Conservation (phyloP, 2,329 filamentous ascomycete species). For the Fusarium nelsonii region DNA sequence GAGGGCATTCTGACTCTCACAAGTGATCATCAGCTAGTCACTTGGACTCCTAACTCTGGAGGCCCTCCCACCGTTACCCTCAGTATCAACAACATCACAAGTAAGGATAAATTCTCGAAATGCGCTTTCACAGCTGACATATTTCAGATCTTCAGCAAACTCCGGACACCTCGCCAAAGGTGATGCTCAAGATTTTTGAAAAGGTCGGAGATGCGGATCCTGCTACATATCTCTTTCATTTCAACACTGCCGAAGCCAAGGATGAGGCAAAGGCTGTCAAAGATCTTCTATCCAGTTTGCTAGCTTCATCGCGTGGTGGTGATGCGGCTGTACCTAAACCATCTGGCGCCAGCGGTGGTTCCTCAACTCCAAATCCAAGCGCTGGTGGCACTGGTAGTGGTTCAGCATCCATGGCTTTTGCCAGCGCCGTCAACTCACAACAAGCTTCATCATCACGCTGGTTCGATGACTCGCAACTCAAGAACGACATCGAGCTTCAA, state of each 20-base stretch:
- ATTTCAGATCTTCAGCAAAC: conserved; percentile 89
- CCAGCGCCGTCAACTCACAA: conserved; percentile 72
- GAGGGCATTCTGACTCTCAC: conserved; percentile 86
- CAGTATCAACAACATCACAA: conserved; percentile 81
- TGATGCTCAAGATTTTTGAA: conserved; percentile 92
- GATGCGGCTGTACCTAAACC: conserved; percentile 66
- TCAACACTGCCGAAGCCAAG: conserved; percentile 84
- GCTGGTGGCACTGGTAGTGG: conserved; percentile 54
- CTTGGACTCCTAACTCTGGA: conserved; percentile 80
- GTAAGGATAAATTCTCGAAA: conserved; percentile 61
- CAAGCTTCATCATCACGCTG: conserved; percentile 68
- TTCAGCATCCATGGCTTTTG: conserved; percentile 82
- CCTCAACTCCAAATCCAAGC: conserved; percentile 48
- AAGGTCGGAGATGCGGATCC: conserved; percentile 72
- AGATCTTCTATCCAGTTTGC: conserved; percentile 81
- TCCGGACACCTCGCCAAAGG: conserved; percentile 86
- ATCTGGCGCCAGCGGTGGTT: conserved; percentile 49
- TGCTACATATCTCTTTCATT: conserved; percentile 85
- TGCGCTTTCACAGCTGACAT: conserved; percentile 10
- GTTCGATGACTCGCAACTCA: conserved; percentile 85
- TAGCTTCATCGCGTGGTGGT: conserved; percentile 74
- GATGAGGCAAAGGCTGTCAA: conserved; percentile 88
- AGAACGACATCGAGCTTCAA: conserved; percentile 83
- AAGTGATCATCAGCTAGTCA: conserved; percentile 77
- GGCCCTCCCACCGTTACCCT: conserved; percentile 77